A percentile compares a stretch with the other conserved stretches of the same genome.
phyloP scores from a whole-genome alignment of 768 basidiomycete species.

The Termitomyces sp. region DNA sequence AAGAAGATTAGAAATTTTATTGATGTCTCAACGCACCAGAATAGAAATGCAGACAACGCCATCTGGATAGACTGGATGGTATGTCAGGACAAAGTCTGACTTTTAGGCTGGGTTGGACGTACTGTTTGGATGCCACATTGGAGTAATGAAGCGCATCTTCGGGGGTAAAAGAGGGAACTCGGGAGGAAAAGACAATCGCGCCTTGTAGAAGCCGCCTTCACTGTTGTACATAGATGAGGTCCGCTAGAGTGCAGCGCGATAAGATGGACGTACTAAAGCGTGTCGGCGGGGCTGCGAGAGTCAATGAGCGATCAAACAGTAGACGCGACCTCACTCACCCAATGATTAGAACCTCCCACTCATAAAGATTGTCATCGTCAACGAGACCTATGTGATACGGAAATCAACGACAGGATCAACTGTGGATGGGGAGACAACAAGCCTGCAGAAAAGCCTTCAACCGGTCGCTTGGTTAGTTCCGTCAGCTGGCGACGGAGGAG shows the following conservation, averaged over 20 bases:
- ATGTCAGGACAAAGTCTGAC: constrained; percentile 9
- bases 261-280: constrained; percentile 70
- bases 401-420: constrained; percentile 26
- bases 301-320: constrained; percentile 12
- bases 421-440: constrained; percentile 20
- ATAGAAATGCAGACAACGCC: constrained; percentile 97
- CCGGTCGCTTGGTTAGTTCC: constrained; percentile 89
- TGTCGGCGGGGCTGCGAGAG: constrained; percentile 75
- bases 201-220: constrained; percentile 96
- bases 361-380: constrained; percentile 90
- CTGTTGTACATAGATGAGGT: constrained; percentile 37
- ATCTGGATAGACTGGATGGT: constrained; percentile 76
- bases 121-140: constrained; percentile 99
- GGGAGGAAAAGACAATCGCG: constrained; percentile 81
- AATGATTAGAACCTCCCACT: constrained; percentile 96
- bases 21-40: constrained; percentile 47
- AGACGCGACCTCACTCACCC: constrained; percentile 51
- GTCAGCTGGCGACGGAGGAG: constrained; percentile 75
- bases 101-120: constrained; percentile 21
- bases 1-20: not conserved
- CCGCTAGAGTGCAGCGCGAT: not conserved
- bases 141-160: constrained; percentile 94
- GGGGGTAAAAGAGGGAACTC: constrained; percentile 92
- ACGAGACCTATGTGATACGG: constrained; percentile 66
- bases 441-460: constrained; percentile 97